Conservation (phyloP, 2,329 filamentous ascomycete genomes). For the Botrytis squamosa region DNA sequence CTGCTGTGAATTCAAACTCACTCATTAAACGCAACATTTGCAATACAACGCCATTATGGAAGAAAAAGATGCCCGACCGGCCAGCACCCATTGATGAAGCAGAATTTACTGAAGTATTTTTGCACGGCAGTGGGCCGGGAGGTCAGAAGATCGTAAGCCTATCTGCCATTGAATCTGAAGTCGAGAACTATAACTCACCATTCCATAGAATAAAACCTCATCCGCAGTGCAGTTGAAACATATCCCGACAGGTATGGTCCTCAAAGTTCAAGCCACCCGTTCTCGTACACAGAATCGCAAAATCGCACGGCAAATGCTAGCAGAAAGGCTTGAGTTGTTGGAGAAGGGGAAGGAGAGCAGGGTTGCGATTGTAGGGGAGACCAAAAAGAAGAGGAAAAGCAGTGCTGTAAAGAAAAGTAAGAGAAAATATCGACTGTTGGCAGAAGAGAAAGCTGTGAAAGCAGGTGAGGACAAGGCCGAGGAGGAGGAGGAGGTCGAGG, state of each 20-base stretch:
- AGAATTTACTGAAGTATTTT: slow-evolving; percentile 80
- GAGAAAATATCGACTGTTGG: slow-evolving; percentile 70
- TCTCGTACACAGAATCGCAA: slow-evolving; percentile 85
- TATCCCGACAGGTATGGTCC: slow-evolving; percentile 82
- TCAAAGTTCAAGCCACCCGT: slow-evolving; percentile 91
- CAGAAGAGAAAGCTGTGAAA: slow-evolving; percentile 34
- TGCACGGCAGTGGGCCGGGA: slow-evolving; percentile 89
- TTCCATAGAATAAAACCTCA: slow-evolving; percentile 81
- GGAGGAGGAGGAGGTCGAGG: background rate
- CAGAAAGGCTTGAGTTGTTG: slow-evolving; percentile 59
- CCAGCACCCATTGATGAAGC: slow-evolving; percentile 69
- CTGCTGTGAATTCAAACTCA: background rate
- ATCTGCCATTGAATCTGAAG: slow-evolving; percentile 10
- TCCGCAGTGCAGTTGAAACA: slow-evolving; percentile 94
- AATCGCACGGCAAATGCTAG: slow-evolving; percentile 71
- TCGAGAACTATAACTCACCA: background rate
- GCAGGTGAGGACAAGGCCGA: slow-evolving; percentile 27
- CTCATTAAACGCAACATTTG: slow-evolving; percentile 25
- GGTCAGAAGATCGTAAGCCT: slow-evolving; percentile 84
- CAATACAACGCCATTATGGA: slow-evolving; percentile 28
- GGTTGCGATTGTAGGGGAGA: slow-evolving; percentile 60
- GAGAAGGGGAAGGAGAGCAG: slow-evolving; percentile 70
- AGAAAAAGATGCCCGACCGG: slow-evolving; percentile 71
- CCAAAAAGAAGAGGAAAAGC: slow-evolving; percentile 66
- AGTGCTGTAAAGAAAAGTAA: slow-evolving; percentile 79